phyloP scores from a whole-genome alignment of 140 eudicot genomes.

The Erigeron philadelphicus region DNA sequence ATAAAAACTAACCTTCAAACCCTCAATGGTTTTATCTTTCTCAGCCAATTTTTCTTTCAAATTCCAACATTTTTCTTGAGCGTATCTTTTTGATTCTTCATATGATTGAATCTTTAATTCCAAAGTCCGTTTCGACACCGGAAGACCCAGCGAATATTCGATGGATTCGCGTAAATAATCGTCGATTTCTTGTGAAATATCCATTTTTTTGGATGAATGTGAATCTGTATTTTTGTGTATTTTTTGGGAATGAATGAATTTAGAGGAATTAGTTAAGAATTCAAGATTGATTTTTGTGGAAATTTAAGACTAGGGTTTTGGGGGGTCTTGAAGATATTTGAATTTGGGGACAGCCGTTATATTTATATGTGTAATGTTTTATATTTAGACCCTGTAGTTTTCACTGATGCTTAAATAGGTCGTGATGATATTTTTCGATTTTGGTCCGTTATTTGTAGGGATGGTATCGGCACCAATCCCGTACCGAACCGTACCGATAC shows the following conservation, averaged over 20 bases:
- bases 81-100: conserved; percentile 39
- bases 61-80: conserved; percentile 44
- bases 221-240: background rate
- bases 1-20: conserved; percentile 56
- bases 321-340: background rate
- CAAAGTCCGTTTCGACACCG: conserved; percentile 47
- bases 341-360: conserved; percentile 2
- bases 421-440: too few relatives aligned
- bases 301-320: background rate
- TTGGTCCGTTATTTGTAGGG: too few relatives aligned
- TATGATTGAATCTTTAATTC: conserved; percentile 53
- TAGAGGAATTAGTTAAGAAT: background rate
- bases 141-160: conserved; percentile 58
- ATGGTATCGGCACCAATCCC: too few relatives aligned
- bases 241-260: background rate
- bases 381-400: too few relatives aligned
- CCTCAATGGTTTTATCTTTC: conserved; percentile 54
- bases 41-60: conserved; percentile 48
- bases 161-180: conserved; percentile 67
- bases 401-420: too few relatives aligned
- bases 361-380: background rate
- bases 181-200: conserved; percentile 59
- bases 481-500: too few relatives aligned
- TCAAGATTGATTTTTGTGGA: too few relatives aligned
- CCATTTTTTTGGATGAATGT: conserved; percentile 36